Conservation (phyloP, 768 basidiomycete species). For the Boletellus sp. region DNA sequence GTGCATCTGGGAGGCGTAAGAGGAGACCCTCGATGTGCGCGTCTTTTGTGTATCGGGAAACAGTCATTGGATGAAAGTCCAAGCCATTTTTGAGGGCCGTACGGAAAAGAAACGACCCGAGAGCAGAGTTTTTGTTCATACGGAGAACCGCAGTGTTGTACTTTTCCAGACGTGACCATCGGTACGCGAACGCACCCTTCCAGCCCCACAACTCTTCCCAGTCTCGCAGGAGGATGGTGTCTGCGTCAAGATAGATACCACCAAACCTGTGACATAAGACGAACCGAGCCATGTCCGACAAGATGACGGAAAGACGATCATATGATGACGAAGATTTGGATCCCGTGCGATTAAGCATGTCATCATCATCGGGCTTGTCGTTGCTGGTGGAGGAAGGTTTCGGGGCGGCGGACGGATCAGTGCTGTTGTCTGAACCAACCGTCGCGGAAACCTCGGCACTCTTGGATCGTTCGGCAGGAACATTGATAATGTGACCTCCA, state of each 20-base stretch:
- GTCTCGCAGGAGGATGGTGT: slow-evolving; percentile 92
- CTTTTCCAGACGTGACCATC: slow-evolving; percentile 89
- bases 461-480: slow-evolving; percentile 45
- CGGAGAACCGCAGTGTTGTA: slow-evolving; percentile 97
- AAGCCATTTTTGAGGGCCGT: slow-evolving; percentile 90
- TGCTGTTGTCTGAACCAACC: slow-evolving; percentile 22
- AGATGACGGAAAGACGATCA: slow-evolving; percentile 86
- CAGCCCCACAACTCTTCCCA: slow-evolving; percentile 99
- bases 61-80: slow-evolving; percentile 97
- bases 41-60: slow-evolving; percentile 87
- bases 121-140: slow-evolving; percentile 87
- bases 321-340: slow-evolving; percentile 86
- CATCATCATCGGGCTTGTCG: slow-evolving; percentile 41
- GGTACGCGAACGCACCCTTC: slow-evolving; percentile 94
- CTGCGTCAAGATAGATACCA: slow-evolving; percentile 95
- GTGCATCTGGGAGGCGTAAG: slow-evolving; percentile 86
- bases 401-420: slow-evolving; percentile 10
- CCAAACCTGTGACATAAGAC: slow-evolving; percentile 96
- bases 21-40: slow-evolving; percentile 80
- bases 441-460: slow-evolving; percentile 19
- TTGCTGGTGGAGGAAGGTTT: slow-evolving; percentile 22
- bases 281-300: slow-evolving; percentile 97
- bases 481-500: slow-evolving; percentile 70
- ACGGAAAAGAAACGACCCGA: slow-evolving; percentile 91
- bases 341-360: slow-evolving; percentile 77